Conservation (phyloP, 371 early-diverging fungal species). For the Apophysomyces elegans region DNA sequence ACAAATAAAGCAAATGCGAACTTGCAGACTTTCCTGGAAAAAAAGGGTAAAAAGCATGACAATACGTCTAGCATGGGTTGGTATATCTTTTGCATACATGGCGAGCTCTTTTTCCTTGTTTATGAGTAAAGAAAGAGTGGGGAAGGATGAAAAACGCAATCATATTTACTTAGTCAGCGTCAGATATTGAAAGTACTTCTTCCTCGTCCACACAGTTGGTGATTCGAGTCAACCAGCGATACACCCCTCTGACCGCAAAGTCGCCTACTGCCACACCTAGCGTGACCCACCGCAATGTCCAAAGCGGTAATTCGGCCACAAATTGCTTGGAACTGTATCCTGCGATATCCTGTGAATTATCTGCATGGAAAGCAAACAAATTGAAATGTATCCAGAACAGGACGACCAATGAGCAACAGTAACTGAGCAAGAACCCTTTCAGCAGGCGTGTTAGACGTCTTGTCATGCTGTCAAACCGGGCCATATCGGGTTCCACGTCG, state of each 20-base stretch:
- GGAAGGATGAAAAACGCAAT: neutral
- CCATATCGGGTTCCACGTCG: slow-evolving; percentile 14
- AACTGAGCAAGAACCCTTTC: slow-evolving; percentile 40
- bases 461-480: slow-evolving; percentile 19
- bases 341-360: slow-evolving; percentile 17
- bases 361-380: slow-evolving; percentile 61
- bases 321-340: slow-evolving; percentile 47
- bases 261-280: slow-evolving; percentile 63
- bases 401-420: slow-evolving; percentile 52
- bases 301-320: slow-evolving; percentile 60
- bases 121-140: neutral
- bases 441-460: slow-evolving; percentile 25
- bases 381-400: slow-evolving; percentile 69
- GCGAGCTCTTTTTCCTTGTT: neutral
- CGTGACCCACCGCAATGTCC: slow-evolving; percentile 65
- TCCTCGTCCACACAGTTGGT: slow-evolving; percentile 44
- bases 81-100: neutral
- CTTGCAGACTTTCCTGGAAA: slow-evolving; percentile 1
- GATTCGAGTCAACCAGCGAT: slow-evolving; percentile 33
- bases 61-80: neutral
- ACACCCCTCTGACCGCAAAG: slow-evolving; percentile 41
- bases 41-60: neutral
- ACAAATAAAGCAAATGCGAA: too few species aligned
- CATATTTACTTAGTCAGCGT: neutral
- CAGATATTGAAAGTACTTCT: slow-evolving; percentile 38